Evolutionary conservation across 106 monocot species (phyloP).

Genomic region (Dactylorhiza incarnata): DNA sequence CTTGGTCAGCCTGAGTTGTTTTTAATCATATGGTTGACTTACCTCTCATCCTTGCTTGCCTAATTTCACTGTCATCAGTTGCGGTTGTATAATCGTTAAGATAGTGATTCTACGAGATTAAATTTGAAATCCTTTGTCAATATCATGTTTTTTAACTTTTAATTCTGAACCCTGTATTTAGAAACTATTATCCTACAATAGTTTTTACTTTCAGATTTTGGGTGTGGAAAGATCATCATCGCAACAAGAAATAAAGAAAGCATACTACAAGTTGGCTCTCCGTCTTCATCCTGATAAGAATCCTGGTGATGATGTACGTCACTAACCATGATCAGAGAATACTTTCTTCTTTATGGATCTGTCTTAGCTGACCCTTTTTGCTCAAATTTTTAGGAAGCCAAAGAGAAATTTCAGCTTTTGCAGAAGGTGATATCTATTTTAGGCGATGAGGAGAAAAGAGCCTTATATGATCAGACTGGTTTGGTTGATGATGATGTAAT

Average conservation of each 20-base stretch:
- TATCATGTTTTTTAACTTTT: too few relatives aligned
- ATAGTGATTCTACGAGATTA: too few relatives aligned
- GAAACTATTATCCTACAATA: neutral
- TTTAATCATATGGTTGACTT: too few relatives aligned
- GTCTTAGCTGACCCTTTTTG: neutral
- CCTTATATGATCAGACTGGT: conserved; percentile 92
- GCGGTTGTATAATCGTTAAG: too few relatives aligned
- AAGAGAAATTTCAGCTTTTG: conserved; percentile 91
- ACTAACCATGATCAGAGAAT: neutral
- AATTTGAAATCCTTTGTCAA: too few relatives aligned
- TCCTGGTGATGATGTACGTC: conserved; percentile 80
- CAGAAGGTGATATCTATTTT: conserved; percentile 97
- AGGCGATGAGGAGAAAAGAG: conserved; percentile 92
- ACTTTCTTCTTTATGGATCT: neutral
- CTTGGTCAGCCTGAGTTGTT: too few relatives aligned
- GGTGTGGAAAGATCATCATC: conserved; percentile 83
- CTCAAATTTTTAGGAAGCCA: conserved; percentile 59
- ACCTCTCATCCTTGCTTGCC: too few relatives aligned
- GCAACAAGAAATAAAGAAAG: conserved; percentile 95
- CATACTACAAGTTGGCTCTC: conserved; percentile 92
- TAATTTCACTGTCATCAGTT: too few relatives aligned
- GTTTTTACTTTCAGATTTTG: conserved; percentile 55
- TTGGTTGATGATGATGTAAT: conserved; percentile 79
- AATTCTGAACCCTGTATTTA: neutral
- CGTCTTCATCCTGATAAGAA: conserved; percentile 98